Evolutionary conservation across 768 basidiomycete species (phyloP), one percentile per base, ranked within the genome.

Genomic region (Leccinum pellstonianum): DNA sequence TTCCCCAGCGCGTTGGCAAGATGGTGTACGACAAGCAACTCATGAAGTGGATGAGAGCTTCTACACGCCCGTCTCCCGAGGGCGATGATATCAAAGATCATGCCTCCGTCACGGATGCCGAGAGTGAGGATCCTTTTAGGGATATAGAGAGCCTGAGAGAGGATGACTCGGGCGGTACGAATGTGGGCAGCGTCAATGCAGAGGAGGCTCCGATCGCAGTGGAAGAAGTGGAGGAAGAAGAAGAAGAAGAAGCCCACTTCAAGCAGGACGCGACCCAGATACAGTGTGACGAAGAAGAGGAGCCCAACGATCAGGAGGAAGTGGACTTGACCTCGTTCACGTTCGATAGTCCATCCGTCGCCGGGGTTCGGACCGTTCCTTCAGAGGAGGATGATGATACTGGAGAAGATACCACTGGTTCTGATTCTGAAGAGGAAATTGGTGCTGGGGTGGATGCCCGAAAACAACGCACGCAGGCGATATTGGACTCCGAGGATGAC

Each of bases 131-230:
- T 76, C 91, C 93, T 8, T 98, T 98, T 74, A 84, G 85, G 33
- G 95, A 95, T 66, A 89, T 98, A 56, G 95, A 96, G 69, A 94
- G 93, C 66, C 70, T 95, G 66, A 78, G 83, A 35, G 88, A 90
- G 57, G 89, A 89, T 57, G 80, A 82, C 23, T 73, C 73, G 12
- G 70, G 70, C 50, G 75, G 77, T 14, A 47, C 59, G 19, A 31
- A 58, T 15, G 62, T 54, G 43, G 56, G 51, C 23, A 58, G 43
- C 8, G 48, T 38, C 11, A n/a, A 15, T 12, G 46, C 17, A 29
- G 49, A 48, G 35, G 57, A 55, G 29, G 56, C 3, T 4, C 57
- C 49, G 54, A 60, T 60, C 56, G 56, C 55, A 60, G 47, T 19
- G 17, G 58, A 55, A 46, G 60, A 63, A 57, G 57, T 60, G 54